Evolutionary conservation across 768 basidiomycete genomes (phyloP).

Genomic region (Tylopilus plumbeoviolaceoides): DNA sequence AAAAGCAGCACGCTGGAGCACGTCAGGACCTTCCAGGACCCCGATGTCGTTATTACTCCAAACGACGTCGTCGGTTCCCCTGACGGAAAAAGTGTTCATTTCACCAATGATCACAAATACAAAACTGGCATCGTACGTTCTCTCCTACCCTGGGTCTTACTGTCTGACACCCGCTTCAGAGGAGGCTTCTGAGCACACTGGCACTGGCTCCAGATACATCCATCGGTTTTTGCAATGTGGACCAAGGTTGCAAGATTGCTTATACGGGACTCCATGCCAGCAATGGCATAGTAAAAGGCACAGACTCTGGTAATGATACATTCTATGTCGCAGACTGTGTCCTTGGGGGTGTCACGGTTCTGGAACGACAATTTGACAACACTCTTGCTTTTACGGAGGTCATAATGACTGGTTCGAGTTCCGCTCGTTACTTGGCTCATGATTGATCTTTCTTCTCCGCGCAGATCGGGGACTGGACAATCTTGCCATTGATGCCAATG

Average conservation of each 20-base stretch:
- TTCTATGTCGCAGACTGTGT: constrained; percentile 53
- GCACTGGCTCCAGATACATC: constrained; percentile 39
- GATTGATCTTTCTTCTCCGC: constrained; percentile 5
- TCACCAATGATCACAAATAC: constrained; percentile 62
- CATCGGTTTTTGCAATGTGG: constrained; percentile 61
- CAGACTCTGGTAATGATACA: constrained; percentile 45
- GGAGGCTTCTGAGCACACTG: constrained; percentile 23
- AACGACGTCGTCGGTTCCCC: constrained; percentile 68
- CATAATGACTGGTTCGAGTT: constrained; percentile 46
- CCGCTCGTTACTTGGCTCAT: constrained; percentile 1
- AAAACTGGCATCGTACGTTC: constrained; percentile 52
- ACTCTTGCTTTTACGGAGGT: constrained; percentile 50
- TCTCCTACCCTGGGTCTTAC: neutral
- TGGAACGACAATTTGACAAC: constrained; percentile 58
- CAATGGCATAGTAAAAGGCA: constrained; percentile 59
- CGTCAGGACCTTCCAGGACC: constrained; percentile 54
- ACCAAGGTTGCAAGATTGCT: constrained; percentile 59
- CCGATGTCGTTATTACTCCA: constrained; percentile 51
- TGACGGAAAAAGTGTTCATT: constrained; percentile 61
- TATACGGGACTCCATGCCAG: constrained; percentile 44
- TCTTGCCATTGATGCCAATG: constrained; percentile 53
- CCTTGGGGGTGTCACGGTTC: constrained; percentile 44
- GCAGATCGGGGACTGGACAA: constrained; percentile 58
- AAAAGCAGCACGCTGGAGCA: constrained; percentile 45
- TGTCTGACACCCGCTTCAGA: constrained; percentile 12